phyloP scores from a whole-genome alignment of 225 moss, liverwort and hornwort genomes.

The Marchantia paleacea region DNA sequence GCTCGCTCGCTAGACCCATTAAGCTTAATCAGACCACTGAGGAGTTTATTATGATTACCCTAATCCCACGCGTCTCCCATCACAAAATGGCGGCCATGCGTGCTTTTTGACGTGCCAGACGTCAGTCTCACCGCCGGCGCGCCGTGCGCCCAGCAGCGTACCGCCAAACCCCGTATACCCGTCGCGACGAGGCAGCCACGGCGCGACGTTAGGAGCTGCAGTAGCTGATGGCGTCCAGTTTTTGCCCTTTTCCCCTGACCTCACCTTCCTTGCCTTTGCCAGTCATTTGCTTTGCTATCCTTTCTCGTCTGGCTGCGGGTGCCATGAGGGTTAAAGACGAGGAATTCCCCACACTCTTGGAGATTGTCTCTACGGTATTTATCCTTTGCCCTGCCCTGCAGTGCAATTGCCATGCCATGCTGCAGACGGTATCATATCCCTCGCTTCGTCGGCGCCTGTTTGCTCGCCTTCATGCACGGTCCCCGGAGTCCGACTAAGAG shows the following conservation, averaged over 20 bases:
- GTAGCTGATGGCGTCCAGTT: not conserved
- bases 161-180: not conserved
- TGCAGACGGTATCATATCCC: not conserved
- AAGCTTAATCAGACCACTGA: not conserved
- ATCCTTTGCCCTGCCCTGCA: not conserved
- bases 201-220: not conserved
- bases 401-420: not conserved
- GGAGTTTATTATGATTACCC: conserved; percentile 8
- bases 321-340: not conserved
- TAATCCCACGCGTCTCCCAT: conserved; percentile 13
- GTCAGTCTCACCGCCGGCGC: not conserved
- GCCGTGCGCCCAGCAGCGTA: not conserved
- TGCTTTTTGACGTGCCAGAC: conserved; percentile 10
- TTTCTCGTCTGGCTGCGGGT: too few relatives aligned
- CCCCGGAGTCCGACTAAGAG: not conserved
- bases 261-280: not conserved
- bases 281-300: too few relatives aligned
- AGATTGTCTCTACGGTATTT: too few relatives aligned
- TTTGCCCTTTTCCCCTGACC: too few relatives aligned
- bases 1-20: not conserved
- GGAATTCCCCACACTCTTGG: too few relatives aligned
- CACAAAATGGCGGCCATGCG: conserved; percentile 18
- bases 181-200: not conserved
- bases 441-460: not conserved
- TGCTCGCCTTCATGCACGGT: not conserved